Percentiles rank a stretch among this genome's conserved stretches.
Evolutionary conservation across 1,284 basidiomycete genomes (phyloP).

Genomic region (Amanita bisporigera): DNA sequence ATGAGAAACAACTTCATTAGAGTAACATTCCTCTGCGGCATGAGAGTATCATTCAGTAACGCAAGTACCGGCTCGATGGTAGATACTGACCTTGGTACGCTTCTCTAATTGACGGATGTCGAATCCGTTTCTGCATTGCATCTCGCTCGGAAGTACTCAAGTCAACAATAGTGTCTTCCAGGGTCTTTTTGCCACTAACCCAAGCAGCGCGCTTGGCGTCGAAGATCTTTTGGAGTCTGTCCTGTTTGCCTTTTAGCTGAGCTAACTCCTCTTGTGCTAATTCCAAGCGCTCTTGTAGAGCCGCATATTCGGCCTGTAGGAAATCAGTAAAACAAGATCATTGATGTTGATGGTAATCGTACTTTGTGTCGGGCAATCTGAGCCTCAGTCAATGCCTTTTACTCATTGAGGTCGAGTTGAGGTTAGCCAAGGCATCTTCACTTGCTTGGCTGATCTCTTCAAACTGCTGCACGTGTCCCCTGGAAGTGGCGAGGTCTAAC

Average conservation of each 20-base stretch:
- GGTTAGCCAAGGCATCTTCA: conserved; percentile 73
- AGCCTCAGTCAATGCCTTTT: conserved; percentile 70
- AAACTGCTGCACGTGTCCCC: conserved; percentile 81
- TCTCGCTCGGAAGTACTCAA: conserved; percentile 71
- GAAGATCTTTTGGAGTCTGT: conserved; percentile 66
- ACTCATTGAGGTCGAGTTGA: conserved; percentile 80
- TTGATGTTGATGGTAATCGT: conserved; percentile 21
- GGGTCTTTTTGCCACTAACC: conserved; percentile 76
- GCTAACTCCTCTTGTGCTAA: conserved; percentile 62
- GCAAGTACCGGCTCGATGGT: background rate
- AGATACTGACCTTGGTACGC: conserved; percentile 61
- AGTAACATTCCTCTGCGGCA: conserved; percentile 83
- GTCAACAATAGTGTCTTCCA: conserved; percentile 80
- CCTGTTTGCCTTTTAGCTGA: conserved; percentile 55
- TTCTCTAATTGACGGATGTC: conserved; percentile 70
- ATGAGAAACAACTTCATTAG: conserved; percentile 81
- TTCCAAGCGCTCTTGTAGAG: conserved; percentile 67
- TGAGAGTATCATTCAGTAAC: conserved; percentile 35
- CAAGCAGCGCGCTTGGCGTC: conserved; percentile 72
- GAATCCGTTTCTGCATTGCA: conserved; percentile 65
- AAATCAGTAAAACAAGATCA: no score
- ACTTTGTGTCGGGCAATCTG: conserved; percentile 73
- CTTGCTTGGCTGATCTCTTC: conserved; percentile 83
- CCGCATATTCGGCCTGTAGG: conserved; percentile 71
- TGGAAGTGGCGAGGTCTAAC: conserved; percentile 72